Percentiles rank a stretch among this genome's conserved stretches.
phyloP scores from a whole-genome alignment of 805 yeast genomes.

The Yarrowia alimentaria region DNA sequence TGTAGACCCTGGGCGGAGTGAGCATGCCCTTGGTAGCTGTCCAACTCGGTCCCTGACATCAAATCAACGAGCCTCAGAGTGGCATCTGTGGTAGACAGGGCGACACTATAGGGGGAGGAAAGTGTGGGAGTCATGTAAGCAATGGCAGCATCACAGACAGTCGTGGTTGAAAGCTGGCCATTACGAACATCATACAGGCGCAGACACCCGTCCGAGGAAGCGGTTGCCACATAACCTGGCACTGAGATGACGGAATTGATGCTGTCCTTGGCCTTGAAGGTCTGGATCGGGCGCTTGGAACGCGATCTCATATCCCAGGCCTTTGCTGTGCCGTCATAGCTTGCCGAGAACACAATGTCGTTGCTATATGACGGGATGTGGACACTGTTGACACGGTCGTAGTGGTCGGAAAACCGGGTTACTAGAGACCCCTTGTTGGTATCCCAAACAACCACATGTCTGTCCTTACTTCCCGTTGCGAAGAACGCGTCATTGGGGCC shows the following conservation, averaged over 20 bases:
- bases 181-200: constrained; percentile 29
- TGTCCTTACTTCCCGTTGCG: constrained; percentile 40
- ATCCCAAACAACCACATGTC: constrained; percentile 39
- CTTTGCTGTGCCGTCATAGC: constrained; percentile 39
- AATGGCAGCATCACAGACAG: not conserved
- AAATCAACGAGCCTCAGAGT: no score
- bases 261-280: constrained; percentile 40
- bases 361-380: no score
- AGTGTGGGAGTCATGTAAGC: no score
- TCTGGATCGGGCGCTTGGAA: constrained; percentile 40
- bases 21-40: no score
- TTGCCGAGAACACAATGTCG: constrained; percentile 39
- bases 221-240: constrained; percentile 34
- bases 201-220: constrained; percentile 39
- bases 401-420: constrained; percentile 30
- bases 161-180: not conserved
- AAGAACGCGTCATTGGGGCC: constrained; percentile 30
- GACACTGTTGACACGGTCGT: no score
- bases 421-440: constrained; percentile 34
- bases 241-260: constrained; percentile 33
- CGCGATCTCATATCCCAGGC: constrained; percentile 39
- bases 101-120: no score
- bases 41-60: no score
- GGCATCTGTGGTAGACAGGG: no score
- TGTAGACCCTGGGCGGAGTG: no score